Base-by-base conservation (phyloP, 768 basidiomycete genomes). In the Fomitopsis serialis region DNA sequence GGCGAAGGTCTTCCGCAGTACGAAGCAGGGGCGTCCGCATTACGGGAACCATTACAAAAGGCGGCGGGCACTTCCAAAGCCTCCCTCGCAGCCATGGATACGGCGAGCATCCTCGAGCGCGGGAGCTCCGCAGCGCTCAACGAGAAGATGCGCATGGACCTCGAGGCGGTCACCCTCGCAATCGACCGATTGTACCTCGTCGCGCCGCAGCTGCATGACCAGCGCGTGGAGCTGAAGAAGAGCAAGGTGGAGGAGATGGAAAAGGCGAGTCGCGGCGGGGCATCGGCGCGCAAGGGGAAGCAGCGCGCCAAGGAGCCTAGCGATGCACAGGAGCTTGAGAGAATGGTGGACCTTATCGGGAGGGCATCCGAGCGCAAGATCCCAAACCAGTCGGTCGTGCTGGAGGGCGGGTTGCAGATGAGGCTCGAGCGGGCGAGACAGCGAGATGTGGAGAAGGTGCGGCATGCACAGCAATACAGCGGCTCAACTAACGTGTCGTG, bases 151-250 rank as follows among this genome's bases (percentile, higher is more conserved):
- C 72, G 82, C 48, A 69, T 89, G 63, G 96, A 98, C 66, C 74
- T 98, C 19, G 93, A 97, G 59, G 77, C 79, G 11, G 84, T 98
- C 43, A 82, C 90, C 0, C 78, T 80, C 66, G 94, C 97, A 27
- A 95, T 99, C 61, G 94, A 96, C 66, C 76, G 93, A 35, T 72
- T 98, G 11, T 92, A 97, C 67, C 68, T 80, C 8, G 89, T 87
- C 27, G 84, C 92, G 0, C 95, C 96, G 0, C 94, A 96, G 66
- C 69, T 98, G 40, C 82, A 87, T 54, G 87, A 95, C 65, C 96
- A 99, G 68, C 83, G 97, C 0, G 92, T 90, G n/a, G 94, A 95
- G 66, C 79, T 96, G 43, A 85, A 86, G 61, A 77, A 77, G 5
- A 72, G 80, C 23, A 89, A 91, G 63, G 61, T 85, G 13, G 78